Percentiles rank a stretch among this genome's conserved stretches.
Conservation (phyloP, 345 rosid genomes). For the Acer saccharum region DNA sequence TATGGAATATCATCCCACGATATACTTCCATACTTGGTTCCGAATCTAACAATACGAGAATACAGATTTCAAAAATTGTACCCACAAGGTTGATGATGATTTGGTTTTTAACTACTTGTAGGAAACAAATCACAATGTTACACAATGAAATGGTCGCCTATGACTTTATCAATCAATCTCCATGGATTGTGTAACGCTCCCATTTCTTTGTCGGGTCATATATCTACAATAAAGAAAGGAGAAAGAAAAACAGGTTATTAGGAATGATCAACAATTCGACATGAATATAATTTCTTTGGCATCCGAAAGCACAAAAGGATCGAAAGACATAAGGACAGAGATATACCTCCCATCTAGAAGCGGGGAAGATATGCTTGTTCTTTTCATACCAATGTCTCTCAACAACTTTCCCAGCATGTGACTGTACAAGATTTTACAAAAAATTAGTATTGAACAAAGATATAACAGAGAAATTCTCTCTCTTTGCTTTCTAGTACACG, state of each 20-base stretch:
- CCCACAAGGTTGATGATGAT: not conserved
- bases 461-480: not conserved
- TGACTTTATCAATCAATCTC: conserved; percentile 51
- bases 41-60: not conserved
- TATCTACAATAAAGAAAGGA: conserved; percentile 43
- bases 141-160: not conserved
- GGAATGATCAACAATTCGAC: not conserved
- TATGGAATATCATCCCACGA: not conserved
- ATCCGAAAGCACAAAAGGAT: not conserved
- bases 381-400: conserved; percentile 99
- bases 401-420: conserved; percentile 98
- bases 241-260: not conserved
- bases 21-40: not conserved
- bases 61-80: not conserved
- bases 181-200: conserved; percentile 97
- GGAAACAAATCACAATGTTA: not conserved
- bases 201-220: conserved; percentile 89
- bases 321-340: not conserved
- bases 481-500: not conserved
- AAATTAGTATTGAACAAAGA: not conserved
- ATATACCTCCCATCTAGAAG: conserved; percentile 98
- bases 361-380: conserved; percentile 99
- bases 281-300: not conserved
- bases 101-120: not conserved
- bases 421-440: conserved; percentile 44